phyloP scores from a whole-genome alignment of 176 grass and related monocot species.

The Oryza meridionalis region DNA sequence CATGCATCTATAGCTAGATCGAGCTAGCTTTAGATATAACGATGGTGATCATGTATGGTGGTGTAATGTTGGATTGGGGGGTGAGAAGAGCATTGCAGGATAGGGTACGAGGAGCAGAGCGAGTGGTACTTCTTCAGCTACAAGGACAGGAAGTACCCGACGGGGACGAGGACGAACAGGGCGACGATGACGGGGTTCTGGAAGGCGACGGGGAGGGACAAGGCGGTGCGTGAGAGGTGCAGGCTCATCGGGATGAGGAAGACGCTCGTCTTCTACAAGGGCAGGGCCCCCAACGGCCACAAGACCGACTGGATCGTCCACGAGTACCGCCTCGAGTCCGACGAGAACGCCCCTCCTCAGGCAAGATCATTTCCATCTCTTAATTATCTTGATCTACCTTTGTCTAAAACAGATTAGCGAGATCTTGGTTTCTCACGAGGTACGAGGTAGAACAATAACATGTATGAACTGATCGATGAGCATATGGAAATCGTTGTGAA shows the following conservation, averaged over 20 bases:
- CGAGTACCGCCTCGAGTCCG: conserved; percentile 79
- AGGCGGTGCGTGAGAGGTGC: conserved; percentile 68
- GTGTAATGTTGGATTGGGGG: background rate
- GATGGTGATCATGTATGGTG: background rate
- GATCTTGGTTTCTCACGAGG: background rate
- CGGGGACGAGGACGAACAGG: conserved; percentile 82
- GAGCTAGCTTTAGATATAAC: background rate
- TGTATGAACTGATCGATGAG: no score
- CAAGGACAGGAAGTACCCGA: conserved; percentile 93
- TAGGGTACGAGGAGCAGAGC: conserved; percentile 84
- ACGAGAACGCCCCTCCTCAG: conserved; percentile 73
- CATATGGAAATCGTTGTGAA: background rate
- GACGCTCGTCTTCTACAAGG: conserved; percentile 88
- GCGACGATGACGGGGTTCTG: conserved; percentile 85
- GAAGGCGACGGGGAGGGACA: conserved; percentile 91
- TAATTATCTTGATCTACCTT: no score
- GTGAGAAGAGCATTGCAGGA: conserved; percentile 68
- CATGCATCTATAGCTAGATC: no score
- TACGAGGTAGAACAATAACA: background rate
- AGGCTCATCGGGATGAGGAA: conserved; percentile 87
- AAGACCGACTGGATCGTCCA: conserved; percentile 92
- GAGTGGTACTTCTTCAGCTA: conserved; percentile 97
- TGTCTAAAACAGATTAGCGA: no score
- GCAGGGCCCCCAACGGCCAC: conserved; percentile 76
- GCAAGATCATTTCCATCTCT: conserved; percentile 31